Base-by-base conservation (phyloP, 306 rosid species). In the Myrica gale region DNA sequence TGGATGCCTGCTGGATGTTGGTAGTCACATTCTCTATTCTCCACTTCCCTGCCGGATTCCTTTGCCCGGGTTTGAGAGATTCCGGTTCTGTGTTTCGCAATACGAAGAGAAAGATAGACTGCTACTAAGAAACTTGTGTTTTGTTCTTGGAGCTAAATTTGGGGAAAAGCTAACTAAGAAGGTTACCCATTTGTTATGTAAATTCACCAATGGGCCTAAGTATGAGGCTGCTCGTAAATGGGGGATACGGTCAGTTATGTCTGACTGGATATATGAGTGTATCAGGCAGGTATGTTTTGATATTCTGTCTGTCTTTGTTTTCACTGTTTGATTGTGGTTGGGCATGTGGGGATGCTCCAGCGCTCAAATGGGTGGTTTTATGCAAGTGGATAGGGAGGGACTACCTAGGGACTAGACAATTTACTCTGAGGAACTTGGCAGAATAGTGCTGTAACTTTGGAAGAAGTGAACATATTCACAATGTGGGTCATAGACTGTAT, bases 181-280 rank as follows among this genome's bases (percentile, higher is more conserved):
- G 88, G 97, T 90, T 66, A 95, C 97, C 77, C 98, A 95, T 85
- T 89, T 95, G 65, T 76, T 95, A 71, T 95, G 98, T 84, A 92
- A 90, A 81, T 95, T 89, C 82, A 70, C 85, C 75, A 84, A 73
- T 83, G 98, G 98, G 65, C 93, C 90, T 19, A 95, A 95, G 89
- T 92, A 95, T 15, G 90, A 88, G 62, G 90, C 87, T 87, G 95
- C 98, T 78, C 73, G 91, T 84, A 92, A 87, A 87, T 90, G 93
- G 95, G 93, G 93, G 70, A 84, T 89, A 81, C 83, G 51, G 26
- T 65, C 88, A 66, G 77, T 89, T 84, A 90, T 92, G 52, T 80
- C 90, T 21, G 93, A 92, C 63, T 95, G 97, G 98, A 85, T 95
- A 75, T 89, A 85, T 81, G 98, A 90, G 78, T 95, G 97, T 83